Evolutionary conservation across 2,329 filamentous ascomycete species (phyloP).

Genomic region (Neocatenulostroma microsporum): DNA sequence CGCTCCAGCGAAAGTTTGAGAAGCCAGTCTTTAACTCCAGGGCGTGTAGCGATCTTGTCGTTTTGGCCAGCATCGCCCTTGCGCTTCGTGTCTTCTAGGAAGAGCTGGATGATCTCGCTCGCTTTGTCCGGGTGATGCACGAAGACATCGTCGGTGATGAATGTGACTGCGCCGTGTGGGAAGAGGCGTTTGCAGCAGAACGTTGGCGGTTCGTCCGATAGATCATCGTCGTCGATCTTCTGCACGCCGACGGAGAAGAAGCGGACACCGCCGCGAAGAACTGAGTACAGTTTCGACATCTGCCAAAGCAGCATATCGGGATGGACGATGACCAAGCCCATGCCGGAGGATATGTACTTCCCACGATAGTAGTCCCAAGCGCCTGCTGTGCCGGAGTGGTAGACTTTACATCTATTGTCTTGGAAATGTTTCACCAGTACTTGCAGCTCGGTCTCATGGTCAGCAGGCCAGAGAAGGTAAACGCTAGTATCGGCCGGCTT

Average conservation of each 20-base stretch:
- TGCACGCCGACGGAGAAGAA: conserved; percentile 32
- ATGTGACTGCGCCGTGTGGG: conserved; percentile 32
- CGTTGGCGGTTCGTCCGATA: no score
- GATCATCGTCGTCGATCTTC: conserved; percentile 11
- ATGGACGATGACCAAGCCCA: conserved; percentile 23
- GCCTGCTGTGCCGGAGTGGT: conserved; percentile 16
- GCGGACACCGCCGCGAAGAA: conserved; percentile 24
- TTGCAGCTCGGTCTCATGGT: conserved; percentile 15
- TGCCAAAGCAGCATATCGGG: conserved; percentile 28
- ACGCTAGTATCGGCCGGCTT: conserved; percentile 12
- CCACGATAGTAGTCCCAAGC: conserved; percentile 23
- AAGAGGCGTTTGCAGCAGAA: conserved; percentile 28
- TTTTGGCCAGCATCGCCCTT: conserved; percentile 18
- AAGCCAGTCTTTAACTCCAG: conserved; percentile 24
- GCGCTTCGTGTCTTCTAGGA: conserved; percentile 25
- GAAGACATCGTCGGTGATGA: conserved; percentile 40
- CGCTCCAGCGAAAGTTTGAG: conserved; percentile 11
- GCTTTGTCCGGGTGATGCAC: conserved; percentile 32
- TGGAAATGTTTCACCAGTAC: conserved; percentile 16
- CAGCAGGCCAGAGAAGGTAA: conserved; percentile 23
- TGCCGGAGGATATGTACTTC: conserved; percentile 4
- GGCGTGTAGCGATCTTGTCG: conserved; percentile 22
- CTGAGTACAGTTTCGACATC: conserved; percentile 27
- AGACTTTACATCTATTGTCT: conserved; percentile 17
- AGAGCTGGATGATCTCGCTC: conserved; percentile 29